Conservation (phyloP, 805 yeast genomes). For the Wickerhamiella musiphila region DNA sequence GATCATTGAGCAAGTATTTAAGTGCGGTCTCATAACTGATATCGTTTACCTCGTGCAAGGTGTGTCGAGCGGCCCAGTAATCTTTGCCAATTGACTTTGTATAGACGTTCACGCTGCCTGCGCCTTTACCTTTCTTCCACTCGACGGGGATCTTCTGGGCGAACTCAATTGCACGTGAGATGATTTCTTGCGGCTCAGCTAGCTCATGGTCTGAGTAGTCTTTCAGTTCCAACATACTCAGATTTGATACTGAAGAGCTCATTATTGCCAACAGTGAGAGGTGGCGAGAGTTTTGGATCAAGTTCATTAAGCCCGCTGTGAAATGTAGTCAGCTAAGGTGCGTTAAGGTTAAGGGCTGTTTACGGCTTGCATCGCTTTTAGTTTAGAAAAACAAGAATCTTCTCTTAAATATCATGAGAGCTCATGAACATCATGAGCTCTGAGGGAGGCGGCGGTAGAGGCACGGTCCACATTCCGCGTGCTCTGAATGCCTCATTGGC, state of each 20-base stretch:
- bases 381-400: neutral
- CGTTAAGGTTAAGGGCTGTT: neutral
- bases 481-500: too few species aligned
- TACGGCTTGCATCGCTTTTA: neutral
- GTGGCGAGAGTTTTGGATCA: neutral
- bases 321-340: neutral
- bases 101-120: slow-evolving; percentile 13
- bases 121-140: slow-evolving; percentile 15
- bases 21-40: slow-evolving; percentile 17
- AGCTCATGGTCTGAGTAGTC: slow-evolving; percentile 12
- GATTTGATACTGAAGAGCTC: neutral
- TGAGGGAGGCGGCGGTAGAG: too few species aligned
- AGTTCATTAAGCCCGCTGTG: neutral
- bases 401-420: neutral
- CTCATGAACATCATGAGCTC: too few species aligned
- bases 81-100: slow-evolving; percentile 14
- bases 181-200: slow-evolving; percentile 12
- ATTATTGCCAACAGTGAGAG: neutral
- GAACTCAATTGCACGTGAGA: slow-evolving; percentile 11
- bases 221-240: slow-evolving; percentile 8
- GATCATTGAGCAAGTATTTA: slow-evolving; percentile 20
- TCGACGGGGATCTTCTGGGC: slow-evolving; percentile 5
- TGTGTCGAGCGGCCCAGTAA: slow-evolving; percentile 24
- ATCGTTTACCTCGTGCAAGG: slow-evolving; percentile 18
- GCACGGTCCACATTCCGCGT: too few species aligned